Conservation (phyloP, 192 early-diverging fungal species). For the Linnemannia hyalina region DNA sequence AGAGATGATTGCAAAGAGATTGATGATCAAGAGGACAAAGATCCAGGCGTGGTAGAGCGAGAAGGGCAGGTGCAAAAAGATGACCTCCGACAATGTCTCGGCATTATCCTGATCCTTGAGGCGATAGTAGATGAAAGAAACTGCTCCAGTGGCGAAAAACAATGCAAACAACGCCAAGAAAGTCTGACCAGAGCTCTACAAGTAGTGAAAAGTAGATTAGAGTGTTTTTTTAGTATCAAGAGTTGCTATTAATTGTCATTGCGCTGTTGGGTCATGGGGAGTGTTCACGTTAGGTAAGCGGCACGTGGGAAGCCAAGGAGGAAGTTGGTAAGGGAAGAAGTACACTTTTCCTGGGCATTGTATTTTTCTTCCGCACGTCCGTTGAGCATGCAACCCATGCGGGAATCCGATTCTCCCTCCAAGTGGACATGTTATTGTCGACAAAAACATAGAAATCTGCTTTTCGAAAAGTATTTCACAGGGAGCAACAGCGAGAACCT, state of each 20-base stretch:
- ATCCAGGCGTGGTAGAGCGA: constrained; percentile 77
- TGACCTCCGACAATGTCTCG: constrained; percentile 51
- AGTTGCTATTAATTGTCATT: not conserved
- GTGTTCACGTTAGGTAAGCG: not conserved
- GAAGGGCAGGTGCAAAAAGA: constrained; percentile 78
- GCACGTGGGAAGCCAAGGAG: not conserved
- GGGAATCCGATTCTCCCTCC: not conserved
- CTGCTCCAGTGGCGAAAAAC: constrained; percentile 68
- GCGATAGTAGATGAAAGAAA: constrained; percentile 69
- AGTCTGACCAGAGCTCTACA: constrained; percentile 57
- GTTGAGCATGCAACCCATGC: not conserved
- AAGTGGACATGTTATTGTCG: not conserved
- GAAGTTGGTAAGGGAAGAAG: not conserved
- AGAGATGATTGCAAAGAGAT: constrained; percentile 70
- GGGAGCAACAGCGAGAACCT: not conserved
- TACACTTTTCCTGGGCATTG: not conserved
- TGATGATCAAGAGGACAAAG: constrained; percentile 67
- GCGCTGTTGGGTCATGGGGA: not conserved
- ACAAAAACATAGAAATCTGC: not conserved
- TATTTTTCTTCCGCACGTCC: not conserved
- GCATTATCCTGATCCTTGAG: constrained; percentile 59
- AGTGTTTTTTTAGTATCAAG: not conserved
- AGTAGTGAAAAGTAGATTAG: not conserved
- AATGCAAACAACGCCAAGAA: constrained; percentile 66
- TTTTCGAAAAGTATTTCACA: not conserved